These are phyloP conservation scores for Anisodus tanguticus DNA, from an alignment of 257 asterid species.

Conservation along the genomic window DNA sequence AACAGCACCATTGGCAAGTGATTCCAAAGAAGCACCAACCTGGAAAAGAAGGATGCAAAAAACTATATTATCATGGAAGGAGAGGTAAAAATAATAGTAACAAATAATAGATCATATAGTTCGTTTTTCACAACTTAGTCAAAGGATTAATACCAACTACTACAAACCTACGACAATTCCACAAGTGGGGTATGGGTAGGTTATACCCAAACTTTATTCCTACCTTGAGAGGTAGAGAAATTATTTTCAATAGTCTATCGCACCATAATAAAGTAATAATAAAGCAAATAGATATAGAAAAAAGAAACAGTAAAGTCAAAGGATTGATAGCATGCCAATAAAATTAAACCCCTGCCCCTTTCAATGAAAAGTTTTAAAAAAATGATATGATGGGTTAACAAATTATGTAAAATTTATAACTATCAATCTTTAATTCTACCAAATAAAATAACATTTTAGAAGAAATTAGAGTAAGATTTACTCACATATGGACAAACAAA, in stretches of 20 bases:
- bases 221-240: too few relatives aligned
- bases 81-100: too few relatives aligned
- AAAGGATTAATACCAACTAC: too few relatives aligned
- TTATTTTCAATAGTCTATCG: too few relatives aligned
- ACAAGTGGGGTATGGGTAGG: too few relatives aligned
- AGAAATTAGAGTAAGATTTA: background rate
- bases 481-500: background rate
- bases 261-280: too few relatives aligned
- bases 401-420: background rate
- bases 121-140: background rate
- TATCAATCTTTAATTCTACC: background rate
- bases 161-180: too few relatives aligned
- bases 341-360: background rate
- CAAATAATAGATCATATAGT: background rate
- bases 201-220: too few relatives aligned
- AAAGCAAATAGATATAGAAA: too few relatives aligned
- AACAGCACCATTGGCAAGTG: conserved; percentile 78
- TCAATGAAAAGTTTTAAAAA: background rate
- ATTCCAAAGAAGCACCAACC: conserved; percentile 86
- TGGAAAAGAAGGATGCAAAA: conserved; percentile 29
- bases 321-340: background rate
- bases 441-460: background rate
- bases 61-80: background rate
- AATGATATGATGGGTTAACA: background rate
- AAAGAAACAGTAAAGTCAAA: too few relatives aligned